Conservation (phyloP, 2,329 filamentous ascomycete species). For the Fusarium humuli region DNA sequence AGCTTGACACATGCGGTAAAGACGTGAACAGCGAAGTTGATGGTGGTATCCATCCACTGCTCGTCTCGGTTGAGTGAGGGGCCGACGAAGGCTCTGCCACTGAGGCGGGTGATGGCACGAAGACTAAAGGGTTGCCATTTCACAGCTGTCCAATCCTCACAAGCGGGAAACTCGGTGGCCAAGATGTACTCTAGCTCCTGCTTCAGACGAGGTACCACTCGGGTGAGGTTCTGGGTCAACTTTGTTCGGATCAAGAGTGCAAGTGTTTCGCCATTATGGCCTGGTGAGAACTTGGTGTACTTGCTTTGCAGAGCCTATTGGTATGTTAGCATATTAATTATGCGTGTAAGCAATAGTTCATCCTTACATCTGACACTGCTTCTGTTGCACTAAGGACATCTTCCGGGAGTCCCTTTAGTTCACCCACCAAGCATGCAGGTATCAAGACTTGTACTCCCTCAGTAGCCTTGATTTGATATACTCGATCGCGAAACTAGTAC, state of each 20-base stretch:
- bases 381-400: slow-evolving; percentile 61
- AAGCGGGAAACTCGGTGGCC: slow-evolving; percentile 61
- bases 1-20: slow-evolving; percentile 62
- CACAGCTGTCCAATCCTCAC: slow-evolving; percentile 66
- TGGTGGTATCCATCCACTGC: slow-evolving; percentile 64
- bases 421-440: slow-evolving; percentile 57
- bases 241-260: slow-evolving; percentile 59
- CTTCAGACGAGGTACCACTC: slow-evolving; percentile 60
- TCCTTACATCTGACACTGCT: slow-evolving; percentile 59
- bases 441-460: slow-evolving; percentile 63
- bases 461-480: slow-evolving; percentile 64
- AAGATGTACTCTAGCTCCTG: slow-evolving; percentile 60
- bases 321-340: slow-evolving; percentile 3
- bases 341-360: not conserved
- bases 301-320: slow-evolving; percentile 61
- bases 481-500: slow-evolving; percentile 59
- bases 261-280: slow-evolving; percentile 59
- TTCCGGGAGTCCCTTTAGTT: slow-evolving; percentile 62
- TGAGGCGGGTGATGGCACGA: slow-evolving; percentile 64
- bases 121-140: slow-evolving; percentile 65
- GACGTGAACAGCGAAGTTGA: slow-evolving; percentile 63
- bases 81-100: slow-evolving; percentile 66
- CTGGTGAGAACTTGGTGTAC: slow-evolving; percentile 63
- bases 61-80: slow-evolving; percentile 62
- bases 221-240: slow-evolving; percentile 60